These are phyloP conservation scores for Monosporozyma unispora DNA, from an alignment of 805 yeast species.

Conservation along the genomic window DNA sequence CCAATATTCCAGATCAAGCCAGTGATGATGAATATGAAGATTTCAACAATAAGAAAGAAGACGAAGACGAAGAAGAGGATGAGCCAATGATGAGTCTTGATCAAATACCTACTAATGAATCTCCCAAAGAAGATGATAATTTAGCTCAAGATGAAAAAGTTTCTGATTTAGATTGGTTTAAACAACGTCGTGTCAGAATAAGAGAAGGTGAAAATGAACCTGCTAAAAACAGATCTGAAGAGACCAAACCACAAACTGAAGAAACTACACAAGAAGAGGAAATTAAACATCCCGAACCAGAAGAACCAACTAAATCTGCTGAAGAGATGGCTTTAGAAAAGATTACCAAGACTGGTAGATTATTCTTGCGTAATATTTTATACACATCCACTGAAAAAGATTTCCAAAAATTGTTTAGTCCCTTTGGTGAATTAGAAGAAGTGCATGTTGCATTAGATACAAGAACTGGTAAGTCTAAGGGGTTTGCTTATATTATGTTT, in stretches of 20 bases:
- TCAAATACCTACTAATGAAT: slow-evolving; percentile 13
- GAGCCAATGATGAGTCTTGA: slow-evolving; percentile 43
- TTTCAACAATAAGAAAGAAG: slow-evolving; percentile 23
- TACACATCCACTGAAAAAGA: slow-evolving; percentile 77
- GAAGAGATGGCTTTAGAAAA: slow-evolving; percentile 43
- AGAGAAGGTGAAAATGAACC: slow-evolving; percentile 36
- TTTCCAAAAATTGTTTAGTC: slow-evolving; percentile 51
- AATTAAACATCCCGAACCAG: slow-evolving; percentile 7
- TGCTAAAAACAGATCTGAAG: slow-evolving; percentile 2
- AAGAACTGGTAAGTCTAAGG: slow-evolving; percentile 83
- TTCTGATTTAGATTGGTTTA: slow-evolving; percentile 83
- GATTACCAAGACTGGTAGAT: slow-evolving; percentile 63
- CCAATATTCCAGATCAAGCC: slow-evolving; percentile 28
- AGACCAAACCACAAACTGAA: slow-evolving; percentile 5
- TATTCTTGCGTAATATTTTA: slow-evolving; percentile 78
- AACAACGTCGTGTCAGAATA: slow-evolving; percentile 64
- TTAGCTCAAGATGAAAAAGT: slow-evolving; percentile 43
- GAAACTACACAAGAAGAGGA: slow-evolving; percentile 2
- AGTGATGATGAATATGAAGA: slow-evolving; percentile 40
- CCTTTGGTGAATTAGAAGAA: slow-evolving; percentile 71
- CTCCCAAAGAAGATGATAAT: slow-evolving; percentile 19
- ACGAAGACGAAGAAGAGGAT: slow-evolving; percentile 32
- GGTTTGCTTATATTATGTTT: slow-evolving; percentile 81
- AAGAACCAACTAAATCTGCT: slow-evolving; percentile 25
- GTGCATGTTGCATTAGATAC: slow-evolving; percentile 90